These are phyloP conservation scores for Acanthamoeba royreba DNA, from an alignment of 208 protist species.

Conservation along the genomic window DNA sequence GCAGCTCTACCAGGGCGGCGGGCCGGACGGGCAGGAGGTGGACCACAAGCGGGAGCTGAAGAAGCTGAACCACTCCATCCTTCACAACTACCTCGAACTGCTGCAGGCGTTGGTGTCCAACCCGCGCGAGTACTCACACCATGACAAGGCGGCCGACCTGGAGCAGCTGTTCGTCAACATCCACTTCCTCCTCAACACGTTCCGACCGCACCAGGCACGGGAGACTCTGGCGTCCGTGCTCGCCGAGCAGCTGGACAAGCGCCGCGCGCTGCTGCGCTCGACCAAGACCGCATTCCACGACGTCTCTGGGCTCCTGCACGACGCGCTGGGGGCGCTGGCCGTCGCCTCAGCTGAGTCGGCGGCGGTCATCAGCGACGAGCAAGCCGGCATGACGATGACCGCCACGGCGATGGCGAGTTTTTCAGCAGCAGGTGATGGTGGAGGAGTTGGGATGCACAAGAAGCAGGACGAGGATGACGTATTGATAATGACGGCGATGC, in stretches of 20 bases:
- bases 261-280: background rate
- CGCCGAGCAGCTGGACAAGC: slow-evolving; percentile 59
- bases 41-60: slow-evolving; percentile 65
- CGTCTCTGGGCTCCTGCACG: slow-evolving; percentile 4
- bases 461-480: no score
- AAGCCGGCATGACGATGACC: no score
- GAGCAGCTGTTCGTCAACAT: slow-evolving; percentile 69
- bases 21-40: no score
- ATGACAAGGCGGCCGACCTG: slow-evolving; percentile 61
- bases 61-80: slow-evolving; percentile 66
- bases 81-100: slow-evolving; percentile 70
- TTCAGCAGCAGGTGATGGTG: no score
- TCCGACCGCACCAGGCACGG: slow-evolving; percentile 68
- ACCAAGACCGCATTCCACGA: slow-evolving; percentile 21
- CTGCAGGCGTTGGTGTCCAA: slow-evolving; percentile 63
- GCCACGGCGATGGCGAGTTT: no score
- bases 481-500: no score
- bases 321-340: background rate
- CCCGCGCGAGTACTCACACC: slow-evolving; percentile 47
- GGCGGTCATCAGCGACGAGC: no score
- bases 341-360: no score
- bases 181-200: slow-evolving; percentile 66
- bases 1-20: slow-evolving; percentile 49
- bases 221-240: slow-evolving; percentile 66
- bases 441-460: no score